Base-by-base conservation (phyloP, 2,329 filamentous ascomycete species). In the Colletotrichum agaves region DNA sequence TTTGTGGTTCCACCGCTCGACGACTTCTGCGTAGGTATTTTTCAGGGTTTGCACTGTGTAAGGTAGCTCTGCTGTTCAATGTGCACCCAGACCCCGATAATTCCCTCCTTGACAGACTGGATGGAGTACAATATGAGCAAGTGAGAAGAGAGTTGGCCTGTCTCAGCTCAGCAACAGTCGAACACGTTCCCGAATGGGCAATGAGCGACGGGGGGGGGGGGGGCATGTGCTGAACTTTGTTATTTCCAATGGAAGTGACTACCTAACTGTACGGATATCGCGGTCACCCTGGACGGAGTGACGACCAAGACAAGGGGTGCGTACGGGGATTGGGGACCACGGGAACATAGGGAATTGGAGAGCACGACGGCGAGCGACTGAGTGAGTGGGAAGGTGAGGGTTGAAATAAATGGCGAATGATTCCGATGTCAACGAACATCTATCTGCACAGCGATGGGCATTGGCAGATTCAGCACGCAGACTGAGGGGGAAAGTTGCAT, bases 1-100 rank as follows among this genome's bases (percentile, higher is more conserved):
- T 69, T 56, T 59, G 35, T 69, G 66, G 66, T 69, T 62, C 66
- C 62, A 67, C 62, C 35, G 23, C 46, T 50, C 21, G 62, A 65
- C 61, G 46, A 65, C 19, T 31, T 56, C 55, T 43, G 39, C 53
- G 33, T 35, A 7, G 27, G 27, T 27, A 4, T 62, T 46, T 47
- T 59, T 15, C 59, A 63, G 63, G 43, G 50, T 67, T 67, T 50
- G 50, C 50, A 57, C 60, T 57, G 63, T 63, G 60, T 27, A 23
- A 23, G 13, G 46, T 49, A 27, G 47, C 46, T 50, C 27, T 15
- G 23, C 10, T 33, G 23, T 37, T 44, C 50, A 17, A n/a, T 33
- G 11, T 37, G 50, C 27, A 21, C 19, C 17, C 63, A 63, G 52
- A 67, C 44, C 50, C 63, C 63, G 63, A 67, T 11, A n/a, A 52